phyloP scores from a whole-genome alignment of 2,329 filamentous ascomycete genomes.

The Cryphonectria japonica region DNA sequence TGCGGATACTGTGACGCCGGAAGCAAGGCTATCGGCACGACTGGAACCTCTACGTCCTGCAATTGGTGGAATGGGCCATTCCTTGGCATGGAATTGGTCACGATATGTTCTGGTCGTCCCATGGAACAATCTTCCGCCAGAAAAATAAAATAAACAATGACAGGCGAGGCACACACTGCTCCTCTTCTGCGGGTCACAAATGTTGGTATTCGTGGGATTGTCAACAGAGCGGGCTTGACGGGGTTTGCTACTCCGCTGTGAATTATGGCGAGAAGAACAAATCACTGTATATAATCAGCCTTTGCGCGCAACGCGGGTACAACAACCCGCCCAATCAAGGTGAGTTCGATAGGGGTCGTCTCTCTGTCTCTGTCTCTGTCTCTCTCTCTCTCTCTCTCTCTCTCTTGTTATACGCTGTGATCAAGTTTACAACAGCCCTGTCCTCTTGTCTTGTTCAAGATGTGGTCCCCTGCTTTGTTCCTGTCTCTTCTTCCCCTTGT shows the following conservation, averaged over 20 bases:
- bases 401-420: not conserved
- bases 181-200: not conserved
- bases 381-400: not conserved
- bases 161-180: not conserved
- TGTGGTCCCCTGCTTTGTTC: conserved; percentile 11
- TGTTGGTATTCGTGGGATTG: not conserved
- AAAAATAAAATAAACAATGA: not conserved
- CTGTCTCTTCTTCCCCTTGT: conserved; percentile 9
- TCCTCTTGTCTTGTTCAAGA: not conserved
- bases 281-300: not conserved
- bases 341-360: conserved; percentile 2
- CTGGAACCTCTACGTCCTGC: not conserved
- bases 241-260: conserved; percentile 1
- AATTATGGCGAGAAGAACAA: not conserved
- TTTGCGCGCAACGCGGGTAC: not conserved
- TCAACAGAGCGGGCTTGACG: not conserved
- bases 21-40: not conserved
- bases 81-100: not conserved
- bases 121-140: not conserved
- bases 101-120: not conserved
- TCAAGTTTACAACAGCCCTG: not conserved
- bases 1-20: not conserved
- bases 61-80: conserved; percentile 11
- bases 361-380: not conserved
- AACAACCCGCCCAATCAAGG: not conserved